phyloP scores from a whole-genome alignment of 441 rosid species.

The California macrophylla region DNA sequence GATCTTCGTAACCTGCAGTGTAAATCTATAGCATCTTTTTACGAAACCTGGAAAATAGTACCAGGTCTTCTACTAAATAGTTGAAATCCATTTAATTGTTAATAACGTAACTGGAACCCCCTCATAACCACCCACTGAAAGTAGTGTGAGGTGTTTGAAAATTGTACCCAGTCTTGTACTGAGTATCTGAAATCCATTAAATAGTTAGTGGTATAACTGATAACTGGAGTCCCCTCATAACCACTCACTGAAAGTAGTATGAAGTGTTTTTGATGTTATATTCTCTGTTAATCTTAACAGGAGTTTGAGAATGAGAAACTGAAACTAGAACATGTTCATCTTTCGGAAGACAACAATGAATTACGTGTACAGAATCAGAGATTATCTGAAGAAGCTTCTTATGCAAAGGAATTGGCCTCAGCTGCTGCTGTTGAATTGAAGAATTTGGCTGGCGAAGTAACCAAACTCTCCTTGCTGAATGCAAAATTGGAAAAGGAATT shows the following conservation, averaged over 20 bases:
- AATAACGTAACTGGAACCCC: not conserved
- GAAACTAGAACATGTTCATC: slow-evolving; percentile 63
- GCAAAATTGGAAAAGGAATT: slow-evolving; percentile 78
- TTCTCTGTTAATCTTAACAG: slow-evolving; percentile 29
- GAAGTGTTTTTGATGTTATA: not conserved
- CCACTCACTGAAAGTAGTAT: not conserved
- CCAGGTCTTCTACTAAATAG: not conserved
- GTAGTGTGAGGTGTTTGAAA: not conserved
- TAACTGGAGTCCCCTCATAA: not conserved
- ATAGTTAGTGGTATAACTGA: not conserved
- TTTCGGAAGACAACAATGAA: slow-evolving; percentile 80
- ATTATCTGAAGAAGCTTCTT: slow-evolving; percentile 90
- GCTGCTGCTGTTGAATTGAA: slow-evolving; percentile 99
- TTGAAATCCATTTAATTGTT: not conserved
- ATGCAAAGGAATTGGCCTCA: slow-evolving; percentile 93
- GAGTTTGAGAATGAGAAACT: slow-evolving; percentile 74
- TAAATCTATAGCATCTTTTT: not conserved
- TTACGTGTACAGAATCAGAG: slow-evolving; percentile 71
- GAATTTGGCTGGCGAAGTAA: slow-evolving; percentile 89
- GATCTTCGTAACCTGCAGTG: not conserved
- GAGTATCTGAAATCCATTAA: not conserved
- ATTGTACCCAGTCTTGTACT: not conserved
- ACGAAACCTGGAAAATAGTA: not conserved
- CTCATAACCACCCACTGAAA: not conserved
- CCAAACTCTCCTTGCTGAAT: slow-evolving; percentile 75